These are phyloP conservation scores for Lecanicillium sp. DNA, from an alignment of 2,329 filamentous ascomycete genomes.

Conservation along the genomic window DNA sequence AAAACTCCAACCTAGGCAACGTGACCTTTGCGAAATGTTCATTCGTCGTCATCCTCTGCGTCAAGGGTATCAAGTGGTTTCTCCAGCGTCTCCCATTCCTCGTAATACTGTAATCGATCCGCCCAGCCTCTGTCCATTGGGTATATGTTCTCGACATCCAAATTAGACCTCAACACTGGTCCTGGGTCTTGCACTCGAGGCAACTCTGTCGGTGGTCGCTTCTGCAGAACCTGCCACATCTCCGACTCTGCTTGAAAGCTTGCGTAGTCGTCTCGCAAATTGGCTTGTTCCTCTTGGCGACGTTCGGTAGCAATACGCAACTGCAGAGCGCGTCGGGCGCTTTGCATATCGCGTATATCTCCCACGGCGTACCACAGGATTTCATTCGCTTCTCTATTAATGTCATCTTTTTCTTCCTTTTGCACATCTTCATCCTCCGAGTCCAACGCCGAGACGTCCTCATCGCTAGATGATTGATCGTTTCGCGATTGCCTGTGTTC, in stretches of 20 bases:
- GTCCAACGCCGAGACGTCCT: constrained; percentile 6
- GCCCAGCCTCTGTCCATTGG: constrained; percentile 31
- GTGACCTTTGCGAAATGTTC: not conserved
- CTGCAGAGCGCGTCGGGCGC: constrained; percentile 26
- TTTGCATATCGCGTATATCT: constrained; percentile 27
- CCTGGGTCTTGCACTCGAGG: constrained; percentile 22
- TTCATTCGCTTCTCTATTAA: constrained; percentile 32
- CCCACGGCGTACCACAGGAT: constrained; percentile 31
- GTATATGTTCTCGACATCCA: constrained; percentile 27
- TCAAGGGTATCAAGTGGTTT: not conserved
- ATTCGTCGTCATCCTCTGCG: constrained; percentile 1
- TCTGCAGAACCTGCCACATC: constrained; percentile 37
- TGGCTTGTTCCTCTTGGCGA: constrained; percentile 34
- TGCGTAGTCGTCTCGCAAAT: constrained; percentile 29
- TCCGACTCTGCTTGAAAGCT: constrained; percentile 32
- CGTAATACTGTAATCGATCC: constrained; percentile 23
- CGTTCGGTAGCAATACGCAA: constrained; percentile 32
- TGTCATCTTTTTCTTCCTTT: constrained; percentile 20
- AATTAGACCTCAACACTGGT: constrained; percentile 17
- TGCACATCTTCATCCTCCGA: constrained; percentile 10
- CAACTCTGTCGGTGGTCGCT: constrained; percentile 25
- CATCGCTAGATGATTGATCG: not conserved
- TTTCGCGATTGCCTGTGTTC: not conserved
- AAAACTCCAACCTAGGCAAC: not conserved
- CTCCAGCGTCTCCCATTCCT: constrained; percentile 33